Evolutionary conservation across 768 basidiomycete species (phyloP).

Genomic region (Tubosaeta brunneosetosa): DNA sequence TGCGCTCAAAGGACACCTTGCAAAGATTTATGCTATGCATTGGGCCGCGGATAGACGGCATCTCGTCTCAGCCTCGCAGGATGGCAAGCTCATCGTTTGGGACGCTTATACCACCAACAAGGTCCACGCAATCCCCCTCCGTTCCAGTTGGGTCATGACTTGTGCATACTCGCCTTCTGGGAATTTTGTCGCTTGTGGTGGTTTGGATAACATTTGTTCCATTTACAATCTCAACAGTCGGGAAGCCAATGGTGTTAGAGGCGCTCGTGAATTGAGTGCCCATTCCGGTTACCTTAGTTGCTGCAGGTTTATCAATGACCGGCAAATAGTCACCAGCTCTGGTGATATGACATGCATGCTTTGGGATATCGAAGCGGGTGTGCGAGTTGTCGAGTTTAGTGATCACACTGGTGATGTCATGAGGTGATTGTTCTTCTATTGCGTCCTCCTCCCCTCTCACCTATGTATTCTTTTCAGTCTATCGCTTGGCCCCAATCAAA

Average conservation of each 20-base stretch:
- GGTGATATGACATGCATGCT: conserved; percentile 99
- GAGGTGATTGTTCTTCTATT: conserved; percentile 57
- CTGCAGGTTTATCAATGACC: conserved; percentile 97
- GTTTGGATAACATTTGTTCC: conserved; percentile 98
- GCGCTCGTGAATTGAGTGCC: conserved; percentile 91
- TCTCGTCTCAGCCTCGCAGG: conserved; percentile 98
- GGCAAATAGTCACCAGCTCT: conserved; percentile 96
- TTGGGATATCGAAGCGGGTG: conserved; percentile 98
- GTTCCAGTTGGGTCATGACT: conserved; percentile 99
- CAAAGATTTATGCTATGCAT: conserved; percentile 99
- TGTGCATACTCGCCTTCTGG: conserved; percentile 98
- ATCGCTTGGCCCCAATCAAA: conserved; percentile 91
- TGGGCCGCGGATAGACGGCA: conserved; percentile 97
- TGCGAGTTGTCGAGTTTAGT: conserved; percentile 96
- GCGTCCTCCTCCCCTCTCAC: conserved; percentile 7
- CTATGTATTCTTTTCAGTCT: conserved; percentile 46
- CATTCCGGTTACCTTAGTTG: conserved; percentile 98
- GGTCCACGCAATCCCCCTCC: conserved; percentile 96
- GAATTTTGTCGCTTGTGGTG: conserved; percentile 97
- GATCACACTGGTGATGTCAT: conserved; percentile 99
- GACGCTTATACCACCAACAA: conserved; percentile 99
- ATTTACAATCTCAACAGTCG: conserved; percentile 93
- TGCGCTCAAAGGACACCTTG: conserved; percentile 93
- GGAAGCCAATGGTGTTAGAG: conserved; percentile 69
- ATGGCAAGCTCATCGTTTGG: conserved; percentile 99